phyloP scores from a whole-genome alignment of 1,139 yeast genomes.

The Debaryomyces fabryi region DNA sequence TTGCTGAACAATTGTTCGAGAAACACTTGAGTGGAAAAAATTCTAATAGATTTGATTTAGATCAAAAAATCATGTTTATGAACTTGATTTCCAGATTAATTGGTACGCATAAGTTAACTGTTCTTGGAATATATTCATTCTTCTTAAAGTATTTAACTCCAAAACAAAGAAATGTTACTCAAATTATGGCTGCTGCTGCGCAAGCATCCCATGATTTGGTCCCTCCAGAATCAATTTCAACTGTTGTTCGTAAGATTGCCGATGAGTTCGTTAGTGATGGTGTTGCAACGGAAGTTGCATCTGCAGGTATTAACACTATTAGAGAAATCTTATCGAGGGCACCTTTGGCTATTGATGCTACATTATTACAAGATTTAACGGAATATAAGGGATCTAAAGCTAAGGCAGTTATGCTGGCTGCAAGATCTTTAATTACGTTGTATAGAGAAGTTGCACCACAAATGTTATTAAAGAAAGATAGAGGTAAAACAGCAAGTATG shows the following conservation, averaged over 20 bases:
- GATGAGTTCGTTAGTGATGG: conserved; percentile 98
- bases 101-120: conserved; percentile 91
- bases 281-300: conserved; percentile 96
- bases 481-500: conserved; percentile 91
- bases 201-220: conserved; percentile 96
- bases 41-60: conserved; percentile 71
- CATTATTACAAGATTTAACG: conserved; percentile 82
- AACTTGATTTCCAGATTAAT: conserved; percentile 83
- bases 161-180: conserved; percentile 91
- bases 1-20: conserved; percentile 81
- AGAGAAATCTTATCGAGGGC: conserved; percentile 91
- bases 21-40: conserved; percentile 72
- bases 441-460: conserved; percentile 97
- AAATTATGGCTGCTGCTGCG: conserved; percentile 94
- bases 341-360: conserved; percentile 88
- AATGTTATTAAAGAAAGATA: conserved; percentile 83
- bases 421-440: conserved; percentile 80
- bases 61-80: conserved; percentile 86
- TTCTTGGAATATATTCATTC: conserved; percentile 85
- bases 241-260: conserved; percentile 86
- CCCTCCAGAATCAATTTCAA: conserved; percentile 86
- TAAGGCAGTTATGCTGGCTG: conserved; percentile 93
- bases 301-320: conserved; percentile 95
- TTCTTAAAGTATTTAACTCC: conserved; percentile 90
- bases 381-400: conserved; percentile 93